phyloP scores from a whole-genome alignment of 1,284 basidiomycete genomes.

The Paramarasmius palmivorus region DNA sequence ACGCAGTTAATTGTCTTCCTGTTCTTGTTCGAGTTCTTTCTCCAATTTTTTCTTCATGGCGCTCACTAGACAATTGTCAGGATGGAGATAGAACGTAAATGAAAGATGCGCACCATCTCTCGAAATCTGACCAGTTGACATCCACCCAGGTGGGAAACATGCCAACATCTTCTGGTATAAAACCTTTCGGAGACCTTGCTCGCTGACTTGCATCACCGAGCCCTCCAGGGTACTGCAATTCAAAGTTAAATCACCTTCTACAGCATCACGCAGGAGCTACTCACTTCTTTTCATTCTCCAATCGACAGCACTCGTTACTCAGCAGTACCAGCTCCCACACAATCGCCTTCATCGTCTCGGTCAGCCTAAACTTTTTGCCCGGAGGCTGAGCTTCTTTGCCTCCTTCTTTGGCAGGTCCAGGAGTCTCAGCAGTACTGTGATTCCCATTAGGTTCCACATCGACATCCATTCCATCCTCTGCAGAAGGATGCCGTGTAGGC shows the following conservation, averaged over 20 bases:
- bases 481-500: slow-evolving; percentile 42
- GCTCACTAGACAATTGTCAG: slow-evolving; percentile 50
- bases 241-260: slow-evolving; percentile 5
- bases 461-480: slow-evolving; percentile 39
- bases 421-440: neutral
- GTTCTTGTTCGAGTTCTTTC: slow-evolving; percentile 13
- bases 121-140: slow-evolving; percentile 62
- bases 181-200: slow-evolving; percentile 74
- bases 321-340: slow-evolving; percentile 79
- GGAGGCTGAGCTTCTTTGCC: slow-evolving; percentile 52
- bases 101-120: slow-evolving; percentile 44
- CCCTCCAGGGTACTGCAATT: slow-evolving; percentile 59
- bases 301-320: slow-evolving; percentile 76
- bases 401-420: neutral
- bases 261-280: slow-evolving; percentile 29
- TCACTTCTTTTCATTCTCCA: slow-evolving; percentile 85
- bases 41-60: slow-evolving; percentile 50
- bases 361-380: slow-evolving; percentile 69
- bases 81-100: slow-evolving; percentile 6
- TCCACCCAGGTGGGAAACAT: slow-evolving; percentile 76
- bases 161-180: slow-evolving; percentile 82
- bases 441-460: slow-evolving; percentile 16
- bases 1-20: no score
- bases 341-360: slow-evolving; percentile 71
- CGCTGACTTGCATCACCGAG: slow-evolving; percentile 68